Evolutionary conservation across 2,329 filamentous ascomycete species (phyloP).

Genomic region (Aspergillus transmontanensis): DNA sequence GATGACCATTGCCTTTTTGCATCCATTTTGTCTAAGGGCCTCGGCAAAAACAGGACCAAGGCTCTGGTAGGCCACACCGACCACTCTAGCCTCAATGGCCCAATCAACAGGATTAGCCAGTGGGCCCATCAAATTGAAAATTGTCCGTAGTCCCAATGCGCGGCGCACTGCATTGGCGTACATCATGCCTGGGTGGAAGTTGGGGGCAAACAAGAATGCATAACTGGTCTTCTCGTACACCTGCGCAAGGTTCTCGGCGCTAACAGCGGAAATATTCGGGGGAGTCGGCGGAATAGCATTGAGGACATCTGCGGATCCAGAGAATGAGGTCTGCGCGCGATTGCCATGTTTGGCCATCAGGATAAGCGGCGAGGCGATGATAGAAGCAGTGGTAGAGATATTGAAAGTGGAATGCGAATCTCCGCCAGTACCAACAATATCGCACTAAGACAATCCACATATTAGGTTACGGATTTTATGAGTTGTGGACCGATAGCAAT

Average conservation of each 20-base stretch:
- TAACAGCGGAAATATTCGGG: slow-evolving; percentile 74
- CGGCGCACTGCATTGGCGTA: slow-evolving; percentile 83
- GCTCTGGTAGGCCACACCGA: slow-evolving; percentile 88
- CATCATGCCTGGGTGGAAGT: slow-evolving; percentile 94
- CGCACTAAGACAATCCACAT: slow-evolving; percentile 57
- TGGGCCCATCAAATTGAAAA: slow-evolving; percentile 95
- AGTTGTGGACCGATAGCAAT: background rate
- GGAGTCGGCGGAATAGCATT: slow-evolving; percentile 71
- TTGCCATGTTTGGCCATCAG: slow-evolving; percentile 95
- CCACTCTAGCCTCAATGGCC: slow-evolving; percentile 81
- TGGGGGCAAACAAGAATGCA: slow-evolving; percentile 91
- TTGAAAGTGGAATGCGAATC: slow-evolving; percentile 98
- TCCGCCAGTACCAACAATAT: slow-evolving; percentile 96
- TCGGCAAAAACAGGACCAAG: slow-evolving; percentile 89
- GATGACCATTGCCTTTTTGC: slow-evolving; percentile 82
- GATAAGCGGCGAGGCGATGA: slow-evolving; percentile 82
- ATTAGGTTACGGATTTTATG: background rate
- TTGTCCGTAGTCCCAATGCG: slow-evolving; percentile 89
- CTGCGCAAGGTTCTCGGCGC: slow-evolving; percentile 67
- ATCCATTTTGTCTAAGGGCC: slow-evolving; percentile 74
- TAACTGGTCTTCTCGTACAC: slow-evolving; percentile 86
- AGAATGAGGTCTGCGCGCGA: slow-evolving; percentile 90
- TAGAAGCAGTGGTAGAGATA: slow-evolving; percentile 92
- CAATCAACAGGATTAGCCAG: slow-evolving; percentile 88
- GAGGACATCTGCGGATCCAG: slow-evolving; percentile 90